Percentiles rank a stretch among this genome's conserved stretches.
phyloP scores from a whole-genome alignment of 129 eudicot species.

The Flaveria robusta region DNA sequence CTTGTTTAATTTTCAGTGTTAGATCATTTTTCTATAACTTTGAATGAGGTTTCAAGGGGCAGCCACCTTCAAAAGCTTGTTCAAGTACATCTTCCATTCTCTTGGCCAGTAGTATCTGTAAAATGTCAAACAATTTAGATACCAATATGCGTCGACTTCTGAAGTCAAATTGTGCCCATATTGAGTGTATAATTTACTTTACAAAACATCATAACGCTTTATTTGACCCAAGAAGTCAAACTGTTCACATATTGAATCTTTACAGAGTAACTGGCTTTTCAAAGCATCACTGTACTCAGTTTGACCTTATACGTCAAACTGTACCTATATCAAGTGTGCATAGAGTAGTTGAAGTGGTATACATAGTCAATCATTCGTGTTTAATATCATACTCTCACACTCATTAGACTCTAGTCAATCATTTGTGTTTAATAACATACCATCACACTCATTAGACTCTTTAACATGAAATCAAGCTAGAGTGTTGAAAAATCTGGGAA shows the following conservation, averaged over 20 bases:
- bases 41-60: conserved; percentile 74
- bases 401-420: conserved; percentile 3
- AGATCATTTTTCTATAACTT: conserved; percentile 46
- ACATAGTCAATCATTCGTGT: neutral
- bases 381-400: neutral
- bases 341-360: neutral
- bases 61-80: conserved; percentile 96
- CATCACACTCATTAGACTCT: neutral
- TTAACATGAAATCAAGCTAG: conserved; percentile 4
- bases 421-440: neutral
- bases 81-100: conserved; percentile 95
- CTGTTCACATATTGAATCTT: neutral
- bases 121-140: conserved; percentile 8
- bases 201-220: neutral
- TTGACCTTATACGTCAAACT: neutral
- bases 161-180: conserved; percentile 9
- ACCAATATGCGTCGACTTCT: neutral
- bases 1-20: conserved; percentile 11
- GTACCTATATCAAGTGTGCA: neutral
- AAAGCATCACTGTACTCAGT: neutral
- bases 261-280: neutral
- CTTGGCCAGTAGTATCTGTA: conserved; percentile 74
- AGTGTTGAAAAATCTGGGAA: neutral
- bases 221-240: conserved; percentile 11
- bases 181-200: conserved; percentile 9